phyloP scores from a whole-genome alignment of 1,139 yeast species.

The Yamadazyma taylorii region DNA sequence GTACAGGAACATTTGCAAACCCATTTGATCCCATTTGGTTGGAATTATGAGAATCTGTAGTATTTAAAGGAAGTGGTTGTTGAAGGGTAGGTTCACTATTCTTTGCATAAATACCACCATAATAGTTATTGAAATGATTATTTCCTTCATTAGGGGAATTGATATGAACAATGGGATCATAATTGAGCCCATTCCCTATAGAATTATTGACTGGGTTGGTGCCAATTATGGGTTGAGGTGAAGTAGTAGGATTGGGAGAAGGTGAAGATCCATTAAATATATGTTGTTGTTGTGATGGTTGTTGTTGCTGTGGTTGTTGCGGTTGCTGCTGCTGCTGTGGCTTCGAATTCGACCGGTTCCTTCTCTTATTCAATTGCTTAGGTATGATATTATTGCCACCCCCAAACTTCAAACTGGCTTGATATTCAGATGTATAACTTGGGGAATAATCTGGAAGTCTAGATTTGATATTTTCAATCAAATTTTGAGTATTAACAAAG shows the following conservation, averaged over 20 bases:
- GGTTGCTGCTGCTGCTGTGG: too few relatives aligned
- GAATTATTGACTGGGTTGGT: background rate
- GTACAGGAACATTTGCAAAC: too few relatives aligned
- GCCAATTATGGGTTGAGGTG: background rate
- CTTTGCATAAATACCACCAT: slow-evolving; percentile 13
- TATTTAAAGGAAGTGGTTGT: slow-evolving; percentile 6
- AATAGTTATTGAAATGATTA: slow-evolving; percentile 7
- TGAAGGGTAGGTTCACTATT: slow-evolving; percentile 6
- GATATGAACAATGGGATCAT: too few relatives aligned
- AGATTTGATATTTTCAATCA: slow-evolving; percentile 32
- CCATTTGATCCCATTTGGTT: too few relatives aligned
- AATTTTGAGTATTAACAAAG: slow-evolving; percentile 31
- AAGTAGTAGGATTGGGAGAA: too few relatives aligned
- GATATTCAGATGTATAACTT: slow-evolving; percentile 34
- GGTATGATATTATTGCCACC: slow-evolving; percentile 38
- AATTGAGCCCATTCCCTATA: too few relatives aligned
- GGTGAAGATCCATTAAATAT: background rate
- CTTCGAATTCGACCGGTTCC: slow-evolving; percentile 15
- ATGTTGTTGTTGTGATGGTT: background rate
- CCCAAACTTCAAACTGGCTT: slow-evolving; percentile 45
- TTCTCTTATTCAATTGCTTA: slow-evolving; percentile 15
- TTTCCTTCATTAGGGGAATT: too few relatives aligned
- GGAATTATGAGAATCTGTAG: background rate
- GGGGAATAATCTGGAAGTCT: slow-evolving; percentile 33
- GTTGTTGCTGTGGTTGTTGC: too few relatives aligned